phyloP scores from a whole-genome alignment of 83 land plant genomes.

The Diphasiastrum complanatum region DNA sequence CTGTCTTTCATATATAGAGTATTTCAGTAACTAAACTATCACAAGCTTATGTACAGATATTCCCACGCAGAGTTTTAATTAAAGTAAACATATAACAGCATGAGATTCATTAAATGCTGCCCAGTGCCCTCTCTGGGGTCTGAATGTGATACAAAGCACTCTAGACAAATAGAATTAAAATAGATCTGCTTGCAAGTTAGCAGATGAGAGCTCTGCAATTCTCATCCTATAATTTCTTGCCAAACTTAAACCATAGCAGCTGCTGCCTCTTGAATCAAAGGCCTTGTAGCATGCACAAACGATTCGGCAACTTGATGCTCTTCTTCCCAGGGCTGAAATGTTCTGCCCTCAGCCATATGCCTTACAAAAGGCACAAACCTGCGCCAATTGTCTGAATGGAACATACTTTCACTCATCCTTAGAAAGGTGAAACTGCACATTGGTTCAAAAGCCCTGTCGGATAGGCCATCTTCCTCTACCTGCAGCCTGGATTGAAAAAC shows the following conservation, averaged over 20 bases:
- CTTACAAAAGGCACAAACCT: slow-evolving; percentile 23
- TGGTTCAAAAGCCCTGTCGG: neutral
- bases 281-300: slow-evolving; percentile 19
- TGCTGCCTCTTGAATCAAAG: slow-evolving; percentile 26
- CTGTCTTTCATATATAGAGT: too few relatives aligned
- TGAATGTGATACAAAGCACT: too few relatives aligned
- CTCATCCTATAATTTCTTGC: too few relatives aligned
- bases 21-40: too few relatives aligned
- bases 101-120: too few relatives aligned
- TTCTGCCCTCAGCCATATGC: slow-evolving; percentile 13
- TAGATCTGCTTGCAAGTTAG: too few relatives aligned
- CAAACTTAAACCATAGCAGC: slow-evolving; percentile 19
- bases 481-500: slow-evolving; percentile 14
- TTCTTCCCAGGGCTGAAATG: slow-evolving; percentile 4
- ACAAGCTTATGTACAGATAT: too few relatives aligned
- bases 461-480: neutral
- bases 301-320: slow-evolving; percentile 13
- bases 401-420: slow-evolving; percentile 24
- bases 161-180: too few relatives aligned
- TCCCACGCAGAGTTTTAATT: too few relatives aligned
- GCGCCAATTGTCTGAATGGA: slow-evolving; percentile 23
- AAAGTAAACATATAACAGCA: too few relatives aligned
- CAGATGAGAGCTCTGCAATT: too few relatives aligned
- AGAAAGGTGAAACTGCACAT: slow-evolving; percentile 24
- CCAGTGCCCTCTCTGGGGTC: too few relatives aligned